Evolutionary conservation across 2,329 filamentous ascomycete species (phyloP), one percentile per base, ranked within the genome.

Genomic region (Xylaria hypoxylon): DNA sequence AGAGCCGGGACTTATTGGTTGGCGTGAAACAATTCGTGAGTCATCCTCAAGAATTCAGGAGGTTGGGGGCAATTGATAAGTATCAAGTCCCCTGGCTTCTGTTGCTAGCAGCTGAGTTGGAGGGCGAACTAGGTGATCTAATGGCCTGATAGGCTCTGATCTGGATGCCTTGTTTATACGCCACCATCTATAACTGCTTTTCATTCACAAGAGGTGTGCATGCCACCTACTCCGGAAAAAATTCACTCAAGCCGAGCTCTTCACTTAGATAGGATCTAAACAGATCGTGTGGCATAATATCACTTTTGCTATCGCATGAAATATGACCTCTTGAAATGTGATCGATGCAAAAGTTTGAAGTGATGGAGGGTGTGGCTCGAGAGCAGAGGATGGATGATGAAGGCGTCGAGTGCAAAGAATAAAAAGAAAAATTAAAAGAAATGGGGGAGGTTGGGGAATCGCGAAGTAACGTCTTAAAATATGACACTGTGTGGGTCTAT

Each of bases 41-140:
- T 75, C 73, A 76, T 69, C 68, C 62, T 52, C 60, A 58, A 59
- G 24, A 72, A 74, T 71, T 74, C 35, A 71, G 65, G 72, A 64
- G 72, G 70, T 48, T 72, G 67, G 73, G 70, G 50, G 44, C 33
- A 38, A 52, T 51, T 11, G 35, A 56, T 35, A 45, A 28, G 55
- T 28, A 38, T 59, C 56, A 31, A 59, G 28, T 64, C 55, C 59
- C 57, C 61, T 33, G 55, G 61, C 61, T 42, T 35, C 22, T 64
- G 59, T 68, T 60, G 56, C 59, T 59, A 47, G 60, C 62, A 65
- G 57, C 51, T 53, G 44, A 8, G 51, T 62, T 50, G 58, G 56
- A 60, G 51, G 33, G 28, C 11, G 35, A 38, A 8, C 35, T 50
- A 50, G 55, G 57, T 24, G 45, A 35, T 47, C 47, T 53, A 56